These are phyloP conservation scores for Paramecium tetraurelia DNA, from an alignment of 73 alveolate species.

Conservation along the genomic window DNA sequence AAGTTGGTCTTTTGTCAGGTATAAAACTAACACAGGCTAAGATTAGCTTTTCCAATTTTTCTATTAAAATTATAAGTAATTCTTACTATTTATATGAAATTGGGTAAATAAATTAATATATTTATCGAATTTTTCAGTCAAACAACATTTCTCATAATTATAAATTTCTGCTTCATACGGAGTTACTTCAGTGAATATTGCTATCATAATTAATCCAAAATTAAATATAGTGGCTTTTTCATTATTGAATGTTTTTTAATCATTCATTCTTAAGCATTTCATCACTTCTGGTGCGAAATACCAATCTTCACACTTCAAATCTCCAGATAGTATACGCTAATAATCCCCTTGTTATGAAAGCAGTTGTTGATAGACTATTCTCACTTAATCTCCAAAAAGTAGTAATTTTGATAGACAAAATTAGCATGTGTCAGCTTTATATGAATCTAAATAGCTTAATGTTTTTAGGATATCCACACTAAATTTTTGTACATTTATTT, in stretches of 20 bases:
- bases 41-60: neutral
- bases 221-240: slow-evolving; percentile 6
- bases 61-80: neutral
- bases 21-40: neutral
- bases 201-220: neutral
- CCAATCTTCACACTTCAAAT: slow-evolving; percentile 3
- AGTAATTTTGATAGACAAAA: neutral
- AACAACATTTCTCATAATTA: neutral
- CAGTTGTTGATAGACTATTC: neutral
- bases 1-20: slow-evolving; percentile 23
- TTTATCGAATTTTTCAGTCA: neutral
- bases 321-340: neutral
- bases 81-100: neutral
- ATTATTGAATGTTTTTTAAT: neutral
- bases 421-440: neutral
- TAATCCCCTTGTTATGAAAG: neutral
- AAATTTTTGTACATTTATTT: neutral
- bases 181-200: neutral
- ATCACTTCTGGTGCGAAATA: neutral
- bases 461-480: neutral
- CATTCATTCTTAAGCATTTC: neutral
- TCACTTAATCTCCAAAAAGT: neutral
- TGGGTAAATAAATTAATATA: neutral
- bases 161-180: neutral
- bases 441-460: neutral